These are phyloP conservation scores for Marchantia paleacea DNA, from an alignment of 225 moss, liverwort and hornwort species.

Conservation along the genomic window DNA sequence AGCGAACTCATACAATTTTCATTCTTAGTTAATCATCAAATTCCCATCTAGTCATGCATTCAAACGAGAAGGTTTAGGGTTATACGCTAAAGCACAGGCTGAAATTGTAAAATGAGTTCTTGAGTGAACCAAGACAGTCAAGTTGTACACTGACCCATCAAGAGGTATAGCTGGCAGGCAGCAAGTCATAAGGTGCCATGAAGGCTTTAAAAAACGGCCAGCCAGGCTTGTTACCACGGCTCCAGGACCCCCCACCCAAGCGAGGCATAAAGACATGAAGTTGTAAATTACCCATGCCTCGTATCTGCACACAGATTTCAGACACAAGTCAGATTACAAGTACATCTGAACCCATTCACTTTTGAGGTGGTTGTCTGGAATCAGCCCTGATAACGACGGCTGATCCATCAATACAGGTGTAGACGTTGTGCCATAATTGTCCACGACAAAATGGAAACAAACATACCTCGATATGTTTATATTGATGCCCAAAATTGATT, in stretches of 20 bases:
- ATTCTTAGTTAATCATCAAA: background rate
- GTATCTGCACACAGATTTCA: slow-evolving; percentile 51
- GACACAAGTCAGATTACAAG: background rate
- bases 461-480: background rate
- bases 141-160: slow-evolving; percentile 61
- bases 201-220: slow-evolving; percentile 72
- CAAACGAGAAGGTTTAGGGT: background rate
- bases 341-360: background rate
- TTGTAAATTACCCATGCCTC: slow-evolving; percentile 99
- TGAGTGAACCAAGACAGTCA: background rate
- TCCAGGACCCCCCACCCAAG: slow-evolving; percentile 87
- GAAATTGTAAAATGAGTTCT: background rate
- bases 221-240: slow-evolving; percentile 74
- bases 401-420: background rate
- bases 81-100: background rate
- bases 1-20: no score
- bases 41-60: background rate
- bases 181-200: slow-evolving; percentile 94
- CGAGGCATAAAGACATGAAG: slow-evolving; percentile 85
- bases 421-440: background rate
- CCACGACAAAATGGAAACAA: no score
- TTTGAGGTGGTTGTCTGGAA: background rate
- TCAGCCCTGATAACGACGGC: background rate
- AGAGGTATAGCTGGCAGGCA: slow-evolving; percentile 83
- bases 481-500: background rate